Evolutionary conservation across 176 grass and related monocot genomes (phyloP).

Genomic region (Eleusine indica): DNA sequence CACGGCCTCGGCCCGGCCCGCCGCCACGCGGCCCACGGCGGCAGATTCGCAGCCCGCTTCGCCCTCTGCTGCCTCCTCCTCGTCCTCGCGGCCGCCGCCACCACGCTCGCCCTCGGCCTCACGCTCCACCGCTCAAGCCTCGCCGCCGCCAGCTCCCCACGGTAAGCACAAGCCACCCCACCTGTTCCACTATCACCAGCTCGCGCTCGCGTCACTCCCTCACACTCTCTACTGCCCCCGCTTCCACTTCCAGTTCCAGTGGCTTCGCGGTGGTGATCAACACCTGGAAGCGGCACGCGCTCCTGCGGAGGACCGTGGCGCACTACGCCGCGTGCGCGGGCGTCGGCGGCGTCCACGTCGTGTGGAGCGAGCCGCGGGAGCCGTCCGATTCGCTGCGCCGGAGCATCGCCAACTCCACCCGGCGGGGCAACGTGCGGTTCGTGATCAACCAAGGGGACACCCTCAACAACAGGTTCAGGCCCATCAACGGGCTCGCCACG

Average conservation of each 20-base stretch:
- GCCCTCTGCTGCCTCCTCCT: conserved; percentile 13
- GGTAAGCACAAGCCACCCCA: conserved; percentile 11
- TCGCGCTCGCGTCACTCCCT: neutral
- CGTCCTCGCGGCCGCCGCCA: conserved; percentile 37
- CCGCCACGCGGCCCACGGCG: neutral
- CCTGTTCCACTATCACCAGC: neutral
- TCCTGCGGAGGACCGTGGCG: conserved; percentile 53
- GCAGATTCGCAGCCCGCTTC: conserved; percentile 27
- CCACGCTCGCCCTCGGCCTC: conserved; percentile 30
- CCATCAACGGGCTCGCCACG: conserved; percentile 51
- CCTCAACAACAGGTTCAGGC: conserved; percentile 94
- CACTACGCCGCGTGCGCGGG: conserved; percentile 78
- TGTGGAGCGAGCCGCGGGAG: conserved; percentile 82
- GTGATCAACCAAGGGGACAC: conserved; percentile 63
- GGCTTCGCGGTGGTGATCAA: conserved; percentile 87
- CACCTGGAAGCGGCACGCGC: conserved; percentile 82
- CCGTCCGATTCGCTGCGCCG: conserved; percentile 53
- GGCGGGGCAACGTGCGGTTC: conserved; percentile 32
- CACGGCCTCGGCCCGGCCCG: conserved; percentile 8
- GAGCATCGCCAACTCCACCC: conserved; percentile 33
- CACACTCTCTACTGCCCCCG: neutral
- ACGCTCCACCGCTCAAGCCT: conserved; percentile 1
- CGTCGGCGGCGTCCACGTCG: conserved; percentile 69
- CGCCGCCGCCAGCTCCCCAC: conserved; percentile 7
- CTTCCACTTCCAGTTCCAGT: neutral